A percentile compares a stretch with the other conserved stretches of the same genome.
Conservation (phyloP, 2,329 filamentous ascomycete genomes). For the Fusarium denticulatum region DNA sequence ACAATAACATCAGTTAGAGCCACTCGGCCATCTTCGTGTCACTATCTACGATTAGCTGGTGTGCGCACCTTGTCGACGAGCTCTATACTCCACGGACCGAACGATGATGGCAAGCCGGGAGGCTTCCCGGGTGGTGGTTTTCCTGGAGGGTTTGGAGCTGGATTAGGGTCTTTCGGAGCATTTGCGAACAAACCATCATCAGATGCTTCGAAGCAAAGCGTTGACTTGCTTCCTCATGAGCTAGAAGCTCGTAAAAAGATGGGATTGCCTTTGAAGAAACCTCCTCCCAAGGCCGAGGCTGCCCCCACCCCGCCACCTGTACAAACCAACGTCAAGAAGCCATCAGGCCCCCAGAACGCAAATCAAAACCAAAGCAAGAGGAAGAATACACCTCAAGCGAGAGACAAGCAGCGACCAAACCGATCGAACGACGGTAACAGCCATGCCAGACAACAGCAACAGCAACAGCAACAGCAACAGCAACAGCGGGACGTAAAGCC, state of each 20-base stretch:
- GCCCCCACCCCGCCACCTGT: background rate
- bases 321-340: constrained; percentile 5
- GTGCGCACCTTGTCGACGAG: constrained; percentile 45
- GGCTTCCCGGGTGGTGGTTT: constrained; percentile 40
- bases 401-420: background rate
- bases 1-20: constrained; percentile 12
- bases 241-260: constrained; percentile 48
- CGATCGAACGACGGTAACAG: background rate
- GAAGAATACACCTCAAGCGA: background rate
- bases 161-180: constrained; percentile 37
- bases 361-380: constrained; percentile 5
- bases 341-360: background rate
- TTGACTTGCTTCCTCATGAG: constrained; percentile 52
- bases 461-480: constrained; percentile 12
- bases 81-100: constrained; percentile 28
- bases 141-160: constrained; percentile 31
- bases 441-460: constrained; percentile 1
- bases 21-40: background rate
- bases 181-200: constrained; percentile 32
- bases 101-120: constrained; percentile 31
- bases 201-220: background rate
- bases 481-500: constrained; percentile 7
- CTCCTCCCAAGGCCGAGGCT: background rate
- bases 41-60: background rate
- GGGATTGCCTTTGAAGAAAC: constrained; percentile 31